Percentiles rank a stretch among this genome's conserved stretches.
phyloP scores from a whole-genome alignment of 2,329 filamentous ascomycete species.

The Fusarium annulatum region DNA sequence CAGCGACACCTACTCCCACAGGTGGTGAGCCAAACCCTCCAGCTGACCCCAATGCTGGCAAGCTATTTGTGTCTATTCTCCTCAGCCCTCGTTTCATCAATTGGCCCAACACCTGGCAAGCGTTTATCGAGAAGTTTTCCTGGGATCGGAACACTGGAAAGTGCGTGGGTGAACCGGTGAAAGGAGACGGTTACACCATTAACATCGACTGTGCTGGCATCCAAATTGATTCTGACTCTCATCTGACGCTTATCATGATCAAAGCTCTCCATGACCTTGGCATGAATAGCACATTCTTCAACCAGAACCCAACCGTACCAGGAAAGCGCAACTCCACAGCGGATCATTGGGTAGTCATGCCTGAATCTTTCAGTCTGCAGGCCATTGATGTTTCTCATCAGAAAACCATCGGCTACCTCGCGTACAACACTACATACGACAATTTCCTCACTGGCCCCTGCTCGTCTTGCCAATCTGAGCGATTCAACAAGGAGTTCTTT shows the following conservation, averaged over 20 bases:
- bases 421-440: slow-evolving; percentile 53
- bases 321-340: slow-evolving; percentile 45
- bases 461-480: slow-evolving; percentile 49
- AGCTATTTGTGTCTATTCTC: slow-evolving; percentile 47
- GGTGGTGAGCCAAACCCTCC: slow-evolving; percentile 48
- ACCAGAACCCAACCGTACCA: slow-evolving; percentile 53
- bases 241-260: slow-evolving; percentile 54
- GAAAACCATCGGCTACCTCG: slow-evolving; percentile 49
- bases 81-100: slow-evolving; percentile 55
- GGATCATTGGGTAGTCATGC: slow-evolving; percentile 54
- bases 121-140: slow-evolving; percentile 54
- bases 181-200: slow-evolving; percentile 52
- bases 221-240: slow-evolving; percentile 53
- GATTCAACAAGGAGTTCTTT: slow-evolving; percentile 53
- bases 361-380: slow-evolving; percentile 51
- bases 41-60: slow-evolving; percentile 43
- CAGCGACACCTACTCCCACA: slow-evolving; percentile 41
- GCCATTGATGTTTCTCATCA: slow-evolving; percentile 50
- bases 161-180: slow-evolving; percentile 49
- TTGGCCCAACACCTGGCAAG: slow-evolving; percentile 53
- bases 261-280: slow-evolving; percentile 54
- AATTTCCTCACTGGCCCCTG: slow-evolving; percentile 52
- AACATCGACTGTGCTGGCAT: slow-evolving; percentile 52
- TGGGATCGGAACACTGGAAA: slow-evolving; percentile 53
- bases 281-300: slow-evolving; percentile 54